Conservation (phyloP, 768 basidiomycete species). For the Rhodotorula diobovata region DNA sequence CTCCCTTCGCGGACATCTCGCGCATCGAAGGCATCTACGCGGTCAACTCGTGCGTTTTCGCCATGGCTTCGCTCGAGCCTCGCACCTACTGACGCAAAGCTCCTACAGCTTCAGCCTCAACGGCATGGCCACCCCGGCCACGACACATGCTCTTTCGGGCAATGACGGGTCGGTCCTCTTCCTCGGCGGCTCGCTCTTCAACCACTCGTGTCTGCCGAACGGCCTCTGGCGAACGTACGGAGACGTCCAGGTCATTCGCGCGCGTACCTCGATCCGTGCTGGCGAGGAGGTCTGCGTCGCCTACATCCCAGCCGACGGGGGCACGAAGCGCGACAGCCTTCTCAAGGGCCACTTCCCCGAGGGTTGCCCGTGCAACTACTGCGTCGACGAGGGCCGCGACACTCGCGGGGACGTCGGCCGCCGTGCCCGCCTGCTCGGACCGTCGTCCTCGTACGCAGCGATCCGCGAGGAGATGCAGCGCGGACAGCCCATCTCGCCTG, state of each 20-base stretch:
- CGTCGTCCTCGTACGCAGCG: too few relatives aligned
- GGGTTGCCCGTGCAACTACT: not conserved
- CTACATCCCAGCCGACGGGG: slow-evolving; percentile 3
- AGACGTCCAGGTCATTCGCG: slow-evolving; percentile 47
- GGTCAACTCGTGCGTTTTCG: slow-evolving; percentile 41
- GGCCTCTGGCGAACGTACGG: slow-evolving; percentile 43
- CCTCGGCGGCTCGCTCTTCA: slow-evolving; percentile 47
- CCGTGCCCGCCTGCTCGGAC: too few relatives aligned
- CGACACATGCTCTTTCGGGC: too few relatives aligned
- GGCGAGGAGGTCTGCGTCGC: slow-evolving; percentile 45
- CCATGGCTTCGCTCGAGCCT: too few relatives aligned
- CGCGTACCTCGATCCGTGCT: slow-evolving; percentile 31
- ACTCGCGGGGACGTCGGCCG: too few relatives aligned
- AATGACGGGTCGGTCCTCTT: slow-evolving; percentile 36
- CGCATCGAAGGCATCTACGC: slow-evolving; percentile 43
- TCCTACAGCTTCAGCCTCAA: not conserved
- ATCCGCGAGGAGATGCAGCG: too few relatives aligned
- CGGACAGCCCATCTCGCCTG: too few relatives aligned
- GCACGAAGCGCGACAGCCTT: too few relatives aligned
- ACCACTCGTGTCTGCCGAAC: slow-evolving; percentile 47
- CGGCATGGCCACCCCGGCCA: too few relatives aligned
- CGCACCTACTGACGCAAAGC: too few relatives aligned
- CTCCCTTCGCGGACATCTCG: slow-evolving; percentile 40
- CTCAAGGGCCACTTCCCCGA: not conserved
- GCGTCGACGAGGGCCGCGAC: not conserved